Evolutionary conservation across 352 stramenopile genomes (phyloP).

Genomic region (Phytophthora fragariaefolia): DNA sequence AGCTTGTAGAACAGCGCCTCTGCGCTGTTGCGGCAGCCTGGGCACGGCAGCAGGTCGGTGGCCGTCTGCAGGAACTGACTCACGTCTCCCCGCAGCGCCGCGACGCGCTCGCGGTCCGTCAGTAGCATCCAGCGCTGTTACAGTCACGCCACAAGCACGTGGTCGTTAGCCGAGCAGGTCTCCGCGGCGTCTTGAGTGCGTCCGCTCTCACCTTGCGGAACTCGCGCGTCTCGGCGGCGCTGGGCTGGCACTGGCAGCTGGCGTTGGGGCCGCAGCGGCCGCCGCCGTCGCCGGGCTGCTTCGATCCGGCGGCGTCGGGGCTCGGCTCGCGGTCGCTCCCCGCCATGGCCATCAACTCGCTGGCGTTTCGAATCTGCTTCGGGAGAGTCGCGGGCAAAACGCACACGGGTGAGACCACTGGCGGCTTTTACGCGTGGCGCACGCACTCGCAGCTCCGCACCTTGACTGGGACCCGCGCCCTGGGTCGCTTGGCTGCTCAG

Average conservation of each 20-base stretch:
- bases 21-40: constrained; percentile 80
- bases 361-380: constrained; percentile 34
- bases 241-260: constrained; percentile 73
- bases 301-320: constrained; percentile 33
- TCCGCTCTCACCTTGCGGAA: constrained; percentile 79
- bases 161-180: constrained; percentile 24
- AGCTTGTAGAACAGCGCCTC: constrained; percentile 81
- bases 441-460: constrained; percentile 6
- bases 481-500: constrained; percentile 17
- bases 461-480: constrained; percentile 14
- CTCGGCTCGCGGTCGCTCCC: constrained; percentile 45
- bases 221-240: constrained; percentile 70
- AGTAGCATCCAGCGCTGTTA: constrained; percentile 79
- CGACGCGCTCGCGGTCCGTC: constrained; percentile 75
- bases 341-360: constrained; percentile 49
- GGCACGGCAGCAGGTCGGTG: constrained; percentile 73
- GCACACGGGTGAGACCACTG: neutral
- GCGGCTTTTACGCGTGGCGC: neutral
- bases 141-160: constrained; percentile 27
- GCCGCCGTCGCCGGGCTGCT: constrained; percentile 6
- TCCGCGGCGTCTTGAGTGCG: too few relatives aligned
- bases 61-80: constrained; percentile 80
- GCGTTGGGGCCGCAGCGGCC: constrained; percentile 25
- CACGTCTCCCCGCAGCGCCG: constrained; percentile 66
- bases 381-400: neutral